Conservation (phyloP, 441 rosid species). For the Gossypium davidsonii region DNA sequence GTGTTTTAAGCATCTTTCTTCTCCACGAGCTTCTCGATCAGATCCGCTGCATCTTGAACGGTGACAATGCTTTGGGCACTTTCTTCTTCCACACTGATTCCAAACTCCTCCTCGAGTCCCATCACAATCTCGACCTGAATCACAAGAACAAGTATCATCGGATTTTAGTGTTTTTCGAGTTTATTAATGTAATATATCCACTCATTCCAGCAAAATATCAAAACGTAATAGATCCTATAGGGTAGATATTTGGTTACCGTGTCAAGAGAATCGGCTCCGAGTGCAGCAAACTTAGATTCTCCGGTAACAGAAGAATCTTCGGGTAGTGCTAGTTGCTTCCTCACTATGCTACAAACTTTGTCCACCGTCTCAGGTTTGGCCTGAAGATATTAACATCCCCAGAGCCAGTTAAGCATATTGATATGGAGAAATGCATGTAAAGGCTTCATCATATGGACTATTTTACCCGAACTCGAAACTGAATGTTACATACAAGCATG, state of each 20-base stretch:
- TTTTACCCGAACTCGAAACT: not conserved
- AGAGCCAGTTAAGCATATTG: not conserved
- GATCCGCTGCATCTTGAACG: constrained; percentile 74
- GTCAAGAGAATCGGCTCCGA: constrained; percentile 92
- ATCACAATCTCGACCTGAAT: constrained; percentile 77
- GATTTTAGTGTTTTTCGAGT: not conserved
- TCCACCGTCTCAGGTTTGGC: constrained; percentile 67
- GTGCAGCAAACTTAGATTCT: constrained; percentile 56
- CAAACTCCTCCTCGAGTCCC: constrained; percentile 74
- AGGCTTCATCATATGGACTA: not conserved
- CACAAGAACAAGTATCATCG: not conserved
- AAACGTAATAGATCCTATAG: not conserved
- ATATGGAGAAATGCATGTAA: not conserved
- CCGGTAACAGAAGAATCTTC: constrained; percentile 40
- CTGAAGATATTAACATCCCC: constrained; percentile 26
- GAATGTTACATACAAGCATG: not conserved
- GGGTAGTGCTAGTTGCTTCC: constrained; percentile 62
- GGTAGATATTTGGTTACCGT: constrained; percentile 33
- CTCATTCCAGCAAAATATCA: not conserved
- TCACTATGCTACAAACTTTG: constrained; percentile 66
- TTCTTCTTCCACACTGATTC: constrained; percentile 58
- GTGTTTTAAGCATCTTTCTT: constrained; percentile 20
- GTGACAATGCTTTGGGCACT: constrained; percentile 57
- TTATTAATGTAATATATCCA: not conserved
- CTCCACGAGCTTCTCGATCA: constrained; percentile 51